A percentile compares a stretch with the other conserved stretches of the same genome.
These are phyloP conservation scores for Vaccinium vitisidaea DNA, from an alignment of 148 eudicot species.

Conservation along the genomic window DNA sequence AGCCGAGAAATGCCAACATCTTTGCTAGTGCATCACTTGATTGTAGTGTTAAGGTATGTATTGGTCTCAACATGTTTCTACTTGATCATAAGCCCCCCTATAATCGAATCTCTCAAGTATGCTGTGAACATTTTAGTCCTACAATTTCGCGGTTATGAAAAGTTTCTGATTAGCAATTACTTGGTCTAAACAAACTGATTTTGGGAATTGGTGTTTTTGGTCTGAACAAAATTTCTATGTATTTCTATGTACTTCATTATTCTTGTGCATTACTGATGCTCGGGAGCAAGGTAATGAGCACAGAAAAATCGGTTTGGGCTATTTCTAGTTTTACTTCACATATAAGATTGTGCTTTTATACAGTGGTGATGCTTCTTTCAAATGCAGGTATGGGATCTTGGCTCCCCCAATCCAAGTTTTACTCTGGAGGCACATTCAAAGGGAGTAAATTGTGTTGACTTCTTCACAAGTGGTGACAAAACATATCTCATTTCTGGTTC, in stretches of 20 bases:
- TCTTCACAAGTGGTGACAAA: constrained; percentile 51
- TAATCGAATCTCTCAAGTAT: neutral
- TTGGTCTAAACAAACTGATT: neutral
- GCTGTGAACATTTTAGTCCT: neutral
- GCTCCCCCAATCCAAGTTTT: constrained; percentile 51
- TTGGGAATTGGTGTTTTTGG: neutral
- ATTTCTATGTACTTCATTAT: too few species aligned
- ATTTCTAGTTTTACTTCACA: too few species aligned
- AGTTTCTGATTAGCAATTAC: neutral
- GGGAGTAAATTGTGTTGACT: constrained; percentile 73
- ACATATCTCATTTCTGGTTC: constrained; percentile 65
- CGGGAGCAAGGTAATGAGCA: too few species aligned
- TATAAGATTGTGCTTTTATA: too few species aligned
- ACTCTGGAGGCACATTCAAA: constrained; percentile 62
- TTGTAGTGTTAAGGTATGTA: constrained; percentile 60
- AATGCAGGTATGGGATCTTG: constrained; percentile 66
- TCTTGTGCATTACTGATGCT: too few species aligned
- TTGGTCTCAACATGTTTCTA: neutral
- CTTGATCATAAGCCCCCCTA: neutral
- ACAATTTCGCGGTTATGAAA: neutral
- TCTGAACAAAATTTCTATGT: too few species aligned
- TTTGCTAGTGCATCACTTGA: constrained; percentile 91
- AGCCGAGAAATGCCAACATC: constrained; percentile 62
- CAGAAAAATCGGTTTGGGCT: too few species aligned
- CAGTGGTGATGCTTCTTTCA: neutral